Evolutionary conservation across 176 grass and related monocot species (phyloP), one percentile per base, ranked within the genome.

Genomic region (Canna indica): DNA sequence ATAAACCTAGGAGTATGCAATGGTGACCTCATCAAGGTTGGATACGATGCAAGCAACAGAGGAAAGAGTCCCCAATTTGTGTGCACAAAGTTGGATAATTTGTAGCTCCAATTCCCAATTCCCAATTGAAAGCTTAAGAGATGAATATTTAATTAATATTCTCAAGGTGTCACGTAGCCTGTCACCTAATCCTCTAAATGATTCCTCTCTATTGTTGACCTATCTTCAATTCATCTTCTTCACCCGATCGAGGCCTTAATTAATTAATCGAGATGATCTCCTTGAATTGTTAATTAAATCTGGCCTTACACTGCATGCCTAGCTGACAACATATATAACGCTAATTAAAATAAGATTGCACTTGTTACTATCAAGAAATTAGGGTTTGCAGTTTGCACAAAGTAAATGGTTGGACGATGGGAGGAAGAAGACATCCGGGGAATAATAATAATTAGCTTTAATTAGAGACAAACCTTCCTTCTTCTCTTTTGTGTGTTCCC

Each of bases 391-490:
- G 28, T 5, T n/a, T 6, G 50, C 28, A 33, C 12, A 64, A 64
- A 33, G 60, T 64, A 35, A 35, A 33, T 64, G 28, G 12, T 64
- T 32, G 60, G 28, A 64, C 25, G n/a, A n/a, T n/a, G n/a, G n/a
- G n/a, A n/a, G n/a, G n/a, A n/a, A n/a, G n/a, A n/a, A 17, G 2
- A 64, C 30, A 24, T 31, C 59, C 59, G 26, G 24, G 59, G 28
- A 8, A 4, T 39, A 39, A 39, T 11, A 64, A 33, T 62, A 62
- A 62, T 62, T 32, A 31, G 34, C 36, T 48, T 70, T 70, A 70
- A 70, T 70, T 48, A 50, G 26, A 20, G 68, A 70, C 68, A 70
- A 68, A 68, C 36, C 65, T 68, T 68, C 65, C 65, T 36, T 68
- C 35, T 42, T 68, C 34, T 68, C 44, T 36, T n/a, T n/a, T n/a